Conservation (phyloP, 2,329 filamentous ascomycete species). For the Achaetomium macrosporum region DNA sequence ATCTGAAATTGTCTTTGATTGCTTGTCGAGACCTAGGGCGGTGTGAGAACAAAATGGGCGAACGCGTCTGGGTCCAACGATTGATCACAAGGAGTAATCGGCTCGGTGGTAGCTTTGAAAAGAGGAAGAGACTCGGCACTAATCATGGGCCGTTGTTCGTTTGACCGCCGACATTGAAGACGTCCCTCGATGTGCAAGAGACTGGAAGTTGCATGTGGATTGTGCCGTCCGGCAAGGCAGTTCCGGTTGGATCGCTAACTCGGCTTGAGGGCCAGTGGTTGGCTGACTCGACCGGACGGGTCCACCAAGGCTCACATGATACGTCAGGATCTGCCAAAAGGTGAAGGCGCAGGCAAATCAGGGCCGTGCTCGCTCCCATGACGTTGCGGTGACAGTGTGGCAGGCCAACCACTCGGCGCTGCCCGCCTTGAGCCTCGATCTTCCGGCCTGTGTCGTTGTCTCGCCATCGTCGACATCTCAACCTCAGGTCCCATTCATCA, state of each 20-base stretch:
- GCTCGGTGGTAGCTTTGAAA: too few relatives aligned
- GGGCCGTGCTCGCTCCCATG: slow-evolving; percentile 15
- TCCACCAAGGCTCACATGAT: slow-evolving; percentile 14
- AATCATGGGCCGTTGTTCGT: too few relatives aligned
- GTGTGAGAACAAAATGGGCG: too few relatives aligned
- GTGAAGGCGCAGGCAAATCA: slow-evolving; percentile 10
- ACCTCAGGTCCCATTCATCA: background rate
- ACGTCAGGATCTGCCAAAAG: slow-evolving; percentile 8
- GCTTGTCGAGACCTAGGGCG: too few relatives aligned
- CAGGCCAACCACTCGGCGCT: slow-evolving; percentile 17
- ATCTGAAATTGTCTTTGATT: too few relatives aligned
- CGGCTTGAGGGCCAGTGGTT: background rate
- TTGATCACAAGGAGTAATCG: too few relatives aligned
- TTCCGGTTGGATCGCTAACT: background rate
- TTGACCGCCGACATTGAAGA: too few relatives aligned
- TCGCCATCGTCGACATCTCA: slow-evolving; percentile 1
- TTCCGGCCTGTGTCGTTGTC: slow-evolving; percentile 2
- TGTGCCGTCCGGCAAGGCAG: too few relatives aligned
- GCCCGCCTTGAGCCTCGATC: slow-evolving; percentile 6
- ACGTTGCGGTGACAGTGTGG: slow-evolving; percentile 17
- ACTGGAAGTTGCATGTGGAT: too few relatives aligned
- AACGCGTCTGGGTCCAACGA: too few relatives aligned
- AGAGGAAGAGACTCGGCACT: too few relatives aligned
- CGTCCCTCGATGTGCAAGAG: too few relatives aligned
- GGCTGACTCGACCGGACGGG: background rate